A percentile compares a stretch with the other conserved stretches of the same genome.
These are phyloP conservation scores for Russula lepida DNA, from an alignment of 768 basidiomycete species.

Conservation along the genomic window DNA sequence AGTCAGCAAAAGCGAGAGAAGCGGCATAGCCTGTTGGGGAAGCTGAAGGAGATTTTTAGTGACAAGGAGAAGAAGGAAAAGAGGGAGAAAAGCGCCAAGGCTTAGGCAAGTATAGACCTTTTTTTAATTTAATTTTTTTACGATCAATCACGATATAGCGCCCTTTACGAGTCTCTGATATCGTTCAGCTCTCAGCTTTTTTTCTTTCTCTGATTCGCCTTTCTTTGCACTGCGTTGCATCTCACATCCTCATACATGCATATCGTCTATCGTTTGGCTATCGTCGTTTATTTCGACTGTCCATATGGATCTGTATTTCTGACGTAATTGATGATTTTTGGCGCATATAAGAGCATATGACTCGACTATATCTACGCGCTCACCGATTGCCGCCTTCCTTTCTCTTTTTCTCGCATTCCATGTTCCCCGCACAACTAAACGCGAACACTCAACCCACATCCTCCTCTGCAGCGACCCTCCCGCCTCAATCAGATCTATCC, in stretches of 20 bases:
- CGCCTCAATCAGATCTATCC: neutral
- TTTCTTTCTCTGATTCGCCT: neutral
- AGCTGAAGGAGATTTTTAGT: slow-evolving; percentile 20
- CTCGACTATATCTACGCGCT: neutral
- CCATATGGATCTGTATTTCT: neutral
- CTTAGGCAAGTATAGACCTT: slow-evolving; percentile 7
- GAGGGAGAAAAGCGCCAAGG: slow-evolving; percentile 13
- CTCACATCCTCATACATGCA: neutral
- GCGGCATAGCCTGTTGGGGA: slow-evolving; percentile 18
- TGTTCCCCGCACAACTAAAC: neutral
- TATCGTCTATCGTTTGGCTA: neutral
- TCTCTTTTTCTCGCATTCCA: too few species aligned
- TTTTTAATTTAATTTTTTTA: neutral
- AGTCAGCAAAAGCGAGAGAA: slow-evolving; percentile 19
- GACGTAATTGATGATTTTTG: neutral
- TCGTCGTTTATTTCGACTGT: neutral
- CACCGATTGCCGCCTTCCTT: neutral
- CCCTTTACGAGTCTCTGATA: neutral
- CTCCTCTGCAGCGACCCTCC: too few species aligned
- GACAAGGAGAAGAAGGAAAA: slow-evolving; percentile 16
- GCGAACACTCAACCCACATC: neutral
- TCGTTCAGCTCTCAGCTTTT: neutral
- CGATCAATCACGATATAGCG: neutral
- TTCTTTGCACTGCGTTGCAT: neutral
- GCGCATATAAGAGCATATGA: neutral